Conservation (phyloP, 1,284 basidiomycete species). For the Microbotryum lychnidis-dioicae region DNA sequence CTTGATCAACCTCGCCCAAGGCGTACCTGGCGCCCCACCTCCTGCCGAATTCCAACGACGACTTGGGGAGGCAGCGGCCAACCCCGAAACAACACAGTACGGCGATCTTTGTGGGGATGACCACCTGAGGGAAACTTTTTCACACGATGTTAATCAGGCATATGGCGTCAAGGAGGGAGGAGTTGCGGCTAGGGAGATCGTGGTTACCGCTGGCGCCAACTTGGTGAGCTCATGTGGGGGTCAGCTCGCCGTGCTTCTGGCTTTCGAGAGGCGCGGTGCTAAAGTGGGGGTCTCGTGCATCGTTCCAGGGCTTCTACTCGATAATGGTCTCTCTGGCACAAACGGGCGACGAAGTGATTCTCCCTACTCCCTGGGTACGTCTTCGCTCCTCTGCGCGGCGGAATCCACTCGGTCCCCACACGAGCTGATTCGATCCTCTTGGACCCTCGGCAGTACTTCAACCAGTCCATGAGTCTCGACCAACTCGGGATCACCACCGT, state of each 20-base stretch:
- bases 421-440: not conserved
- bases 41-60: slow-evolving; percentile 50
- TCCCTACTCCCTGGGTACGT: slow-evolving; percentile 62
- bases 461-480: slow-evolving; percentile 7
- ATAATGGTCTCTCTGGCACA: slow-evolving; percentile 58
- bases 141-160: slow-evolving; percentile 54
- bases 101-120: slow-evolving; percentile 59
- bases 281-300: not conserved
- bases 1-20: slow-evolving; percentile 61
- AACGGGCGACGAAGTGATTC: slow-evolving; percentile 63
- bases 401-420: slow-evolving; percentile 19
- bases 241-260: slow-evolving; percentile 17
- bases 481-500: slow-evolving; percentile 48
- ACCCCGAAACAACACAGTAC: slow-evolving; percentile 52
- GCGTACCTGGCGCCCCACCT: slow-evolving; percentile 61
- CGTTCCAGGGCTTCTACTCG: slow-evolving; percentile 55
- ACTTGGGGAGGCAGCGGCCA: slow-evolving; percentile 47
- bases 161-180: slow-evolving; percentile 46
- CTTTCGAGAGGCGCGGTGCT: not conserved
- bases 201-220: slow-evolving; percentile 41
- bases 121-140: slow-evolving; percentile 52
- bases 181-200: slow-evolving; percentile 39
- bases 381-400: not conserved
- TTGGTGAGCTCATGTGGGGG: slow-evolving; percentile 36
- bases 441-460: not conserved